These are phyloP conservation scores for Myriangium duriaei DNA, from an alignment of 2,329 filamentous ascomycete species.

Conservation along the genomic window DNA sequence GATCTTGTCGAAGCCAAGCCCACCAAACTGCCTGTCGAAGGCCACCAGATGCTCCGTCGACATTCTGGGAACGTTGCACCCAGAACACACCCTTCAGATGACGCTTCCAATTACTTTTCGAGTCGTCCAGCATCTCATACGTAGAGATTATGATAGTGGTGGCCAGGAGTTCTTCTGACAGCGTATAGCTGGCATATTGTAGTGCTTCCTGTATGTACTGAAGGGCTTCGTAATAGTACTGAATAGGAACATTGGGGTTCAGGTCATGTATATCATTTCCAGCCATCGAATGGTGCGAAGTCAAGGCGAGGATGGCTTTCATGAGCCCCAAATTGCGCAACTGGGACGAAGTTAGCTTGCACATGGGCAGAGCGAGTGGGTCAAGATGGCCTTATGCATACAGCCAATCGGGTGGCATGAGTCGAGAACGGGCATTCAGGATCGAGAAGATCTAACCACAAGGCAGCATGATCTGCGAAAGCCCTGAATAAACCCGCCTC, in stretches of 20 bases:
- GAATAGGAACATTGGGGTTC: constrained; percentile 19
- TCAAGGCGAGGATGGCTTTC: constrained; percentile 44
- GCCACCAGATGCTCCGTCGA: constrained; percentile 46
- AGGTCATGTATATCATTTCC: background rate
- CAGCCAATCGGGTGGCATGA: background rate
- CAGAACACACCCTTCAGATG: constrained; percentile 54
- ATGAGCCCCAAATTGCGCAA: constrained; percentile 41
- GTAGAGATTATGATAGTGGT: constrained; percentile 49
- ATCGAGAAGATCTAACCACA: background rate
- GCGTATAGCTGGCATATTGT: constrained; percentile 44
- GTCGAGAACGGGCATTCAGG: background rate
- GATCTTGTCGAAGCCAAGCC: constrained; percentile 54
- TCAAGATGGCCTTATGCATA: too few relatives aligned
- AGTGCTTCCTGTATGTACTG: constrained; percentile 50
- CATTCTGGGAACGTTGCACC: constrained; percentile 50
- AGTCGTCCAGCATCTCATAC: constrained; percentile 54
- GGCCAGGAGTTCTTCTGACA: constrained; percentile 44
- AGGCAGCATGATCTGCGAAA: background rate
- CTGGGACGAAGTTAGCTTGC: background rate
- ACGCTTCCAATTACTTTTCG: constrained; percentile 45
- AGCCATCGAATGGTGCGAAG: constrained; percentile 35
- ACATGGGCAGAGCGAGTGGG: too few relatives aligned
- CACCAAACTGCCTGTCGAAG: constrained; percentile 50
- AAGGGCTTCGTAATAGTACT: constrained; percentile 51
- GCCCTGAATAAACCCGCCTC: background rate